Percentiles rank a stretch among this genome's conserved stretches.
phyloP scores from a whole-genome alignment of 2,329 filamentous ascomycete species.

The Aspergillus texensis region DNA sequence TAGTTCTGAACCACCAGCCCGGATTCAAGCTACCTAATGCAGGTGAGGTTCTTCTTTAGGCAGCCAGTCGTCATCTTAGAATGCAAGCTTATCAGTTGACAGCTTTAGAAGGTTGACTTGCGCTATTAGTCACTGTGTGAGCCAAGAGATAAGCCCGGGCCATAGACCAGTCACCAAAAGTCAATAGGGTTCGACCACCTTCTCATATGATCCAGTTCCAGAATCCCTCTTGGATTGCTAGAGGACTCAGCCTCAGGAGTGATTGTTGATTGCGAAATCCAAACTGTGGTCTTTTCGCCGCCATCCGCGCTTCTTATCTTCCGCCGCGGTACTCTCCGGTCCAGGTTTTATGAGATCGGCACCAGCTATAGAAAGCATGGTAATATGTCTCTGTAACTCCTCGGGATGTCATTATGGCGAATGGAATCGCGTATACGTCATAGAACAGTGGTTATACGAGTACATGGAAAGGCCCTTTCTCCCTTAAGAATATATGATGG shows the following conservation, averaged over 20 bases:
- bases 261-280: not conserved
- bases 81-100: constrained; percentile 18
- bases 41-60: not conserved
- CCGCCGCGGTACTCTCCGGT: not conserved
- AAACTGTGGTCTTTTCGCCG: not conserved
- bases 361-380: not conserved
- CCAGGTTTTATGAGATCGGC: not conserved
- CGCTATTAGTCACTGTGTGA: constrained; percentile 8
- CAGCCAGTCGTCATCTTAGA: not conserved
- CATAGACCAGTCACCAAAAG: not conserved
- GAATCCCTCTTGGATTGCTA: not conserved
- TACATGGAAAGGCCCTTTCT: not conserved
- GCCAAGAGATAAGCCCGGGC: constrained; percentile 10
- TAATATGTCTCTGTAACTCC: not conserved
- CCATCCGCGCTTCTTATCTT: not conserved
- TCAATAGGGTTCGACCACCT: not conserved
- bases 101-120: constrained; percentile 3
- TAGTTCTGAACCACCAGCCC: not conserved
- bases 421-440: not conserved
- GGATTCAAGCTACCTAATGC: not conserved
- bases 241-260: not conserved
- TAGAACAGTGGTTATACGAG: not conserved
- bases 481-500: not conserved
- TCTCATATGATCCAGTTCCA: not conserved
- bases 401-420: not conserved